Conservation (phyloP, 75 land plant genomes). For the Pinus tabuliformis region DNA sequence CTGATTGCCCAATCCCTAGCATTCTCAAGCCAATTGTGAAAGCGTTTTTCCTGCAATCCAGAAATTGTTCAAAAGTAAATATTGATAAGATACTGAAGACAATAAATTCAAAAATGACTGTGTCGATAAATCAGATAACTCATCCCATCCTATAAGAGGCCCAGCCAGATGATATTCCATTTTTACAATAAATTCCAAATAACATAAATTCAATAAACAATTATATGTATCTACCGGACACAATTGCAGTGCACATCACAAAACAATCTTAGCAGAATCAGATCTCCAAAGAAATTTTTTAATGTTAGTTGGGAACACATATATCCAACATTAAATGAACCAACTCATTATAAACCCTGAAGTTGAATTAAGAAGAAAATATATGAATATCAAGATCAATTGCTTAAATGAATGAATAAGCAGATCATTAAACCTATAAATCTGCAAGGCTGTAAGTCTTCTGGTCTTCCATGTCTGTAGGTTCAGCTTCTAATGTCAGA, state of each 20-base stretch:
- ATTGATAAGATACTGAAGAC: not conserved
- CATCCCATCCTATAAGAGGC: not conserved
- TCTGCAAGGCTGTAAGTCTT: not conserved
- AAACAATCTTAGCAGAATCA: not conserved
- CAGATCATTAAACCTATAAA: not conserved
- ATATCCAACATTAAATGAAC: not conserved
- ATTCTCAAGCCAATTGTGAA: constrained; percentile 99
- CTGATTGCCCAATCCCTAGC: constrained; percentile 99
- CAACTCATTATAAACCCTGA: not conserved
- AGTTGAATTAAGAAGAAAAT: not conserved
- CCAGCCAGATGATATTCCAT: not conserved
- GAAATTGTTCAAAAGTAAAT: not conserved
- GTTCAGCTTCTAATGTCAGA: not conserved
- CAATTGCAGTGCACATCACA: not conserved
- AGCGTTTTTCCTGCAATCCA: constrained; percentile 84
- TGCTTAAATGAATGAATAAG: not conserved
- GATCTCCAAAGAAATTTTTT: not conserved
- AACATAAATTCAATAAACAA: not conserved
- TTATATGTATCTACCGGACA: not conserved
- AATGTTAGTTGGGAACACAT: too few species aligned
- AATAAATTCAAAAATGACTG: too few species aligned
- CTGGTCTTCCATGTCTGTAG: not conserved
- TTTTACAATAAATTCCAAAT: not conserved
- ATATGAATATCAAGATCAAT: not conserved
- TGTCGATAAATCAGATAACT: not conserved